phyloP scores from a whole-genome alignment of 768 basidiomycete genomes.

The Suillus alpinus region DNA sequence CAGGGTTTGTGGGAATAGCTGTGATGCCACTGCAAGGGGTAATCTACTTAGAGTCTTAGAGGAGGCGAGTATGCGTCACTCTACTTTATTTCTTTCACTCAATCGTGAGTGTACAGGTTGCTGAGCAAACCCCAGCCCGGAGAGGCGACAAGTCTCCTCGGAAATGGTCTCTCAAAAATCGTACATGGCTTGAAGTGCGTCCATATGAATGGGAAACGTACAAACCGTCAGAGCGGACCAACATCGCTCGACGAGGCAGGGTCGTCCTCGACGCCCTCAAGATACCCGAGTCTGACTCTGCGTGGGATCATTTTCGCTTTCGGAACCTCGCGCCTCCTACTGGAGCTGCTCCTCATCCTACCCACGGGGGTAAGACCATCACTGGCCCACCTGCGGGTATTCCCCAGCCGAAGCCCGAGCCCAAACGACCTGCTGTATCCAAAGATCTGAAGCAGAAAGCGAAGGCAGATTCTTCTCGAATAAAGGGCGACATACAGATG shows the following conservation, averaged over 20 bases:
- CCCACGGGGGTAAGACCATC: slow-evolving; percentile 9
- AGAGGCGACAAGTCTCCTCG: slow-evolving; percentile 37
- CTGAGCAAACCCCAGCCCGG: slow-evolving; percentile 39
- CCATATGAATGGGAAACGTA: slow-evolving; percentile 61
- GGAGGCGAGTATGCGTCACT: slow-evolving; percentile 37
- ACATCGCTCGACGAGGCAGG: slow-evolving; percentile 53
- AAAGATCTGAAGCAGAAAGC: slow-evolving; percentile 45
- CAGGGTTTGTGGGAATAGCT: slow-evolving; percentile 44
- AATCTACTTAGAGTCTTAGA: slow-evolving; percentile 49
- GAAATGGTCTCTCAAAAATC: slow-evolving; percentile 52
- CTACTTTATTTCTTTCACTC: not conserved
- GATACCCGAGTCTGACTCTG: slow-evolving; percentile 57
- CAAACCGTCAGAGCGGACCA: slow-evolving; percentile 43
- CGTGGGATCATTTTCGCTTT: slow-evolving; percentile 56
- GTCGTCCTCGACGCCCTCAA: slow-evolving; percentile 45
- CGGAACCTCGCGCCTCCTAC: slow-evolving; percentile 18
- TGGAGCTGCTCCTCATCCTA: slow-evolving; percentile 12
- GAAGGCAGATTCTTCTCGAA: slow-evolving; percentile 21
- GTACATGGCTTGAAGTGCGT: slow-evolving; percentile 66
- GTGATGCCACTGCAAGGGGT: slow-evolving; percentile 32
- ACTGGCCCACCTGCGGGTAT: slow-evolving; percentile 9
- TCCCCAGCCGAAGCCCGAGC: slow-evolving; percentile 23
- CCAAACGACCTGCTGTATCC: slow-evolving; percentile 45
- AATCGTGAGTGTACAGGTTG: slow-evolving; percentile 39
- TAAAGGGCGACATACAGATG: slow-evolving; percentile 37